phyloP scores from a whole-genome alignment of 768 basidiomycete genomes.

The Kwoniella bestiolae region DNA sequence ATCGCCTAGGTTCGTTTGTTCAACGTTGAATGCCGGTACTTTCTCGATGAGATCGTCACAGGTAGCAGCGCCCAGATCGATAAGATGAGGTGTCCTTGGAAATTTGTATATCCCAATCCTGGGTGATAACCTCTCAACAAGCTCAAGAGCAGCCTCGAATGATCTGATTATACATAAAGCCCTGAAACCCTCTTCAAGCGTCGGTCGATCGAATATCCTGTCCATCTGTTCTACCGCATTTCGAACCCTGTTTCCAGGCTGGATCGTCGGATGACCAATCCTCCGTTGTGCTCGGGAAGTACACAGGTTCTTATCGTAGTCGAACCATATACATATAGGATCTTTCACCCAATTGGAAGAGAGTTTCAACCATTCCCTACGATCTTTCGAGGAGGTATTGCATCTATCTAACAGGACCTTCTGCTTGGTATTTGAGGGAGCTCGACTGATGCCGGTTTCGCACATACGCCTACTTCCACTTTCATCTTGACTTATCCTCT shows the following conservation, averaged over 20 bases:
- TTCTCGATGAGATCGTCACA: neutral
- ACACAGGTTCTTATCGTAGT: neutral
- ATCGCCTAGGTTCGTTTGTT: too few relatives aligned
- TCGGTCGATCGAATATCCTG: neutral
- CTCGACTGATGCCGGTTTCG: neutral
- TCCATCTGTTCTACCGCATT: conserved; percentile 3
- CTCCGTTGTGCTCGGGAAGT: conserved; percentile 1
- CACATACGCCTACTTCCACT: neutral
- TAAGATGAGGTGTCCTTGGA: conserved; percentile 3
- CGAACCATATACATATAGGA: neutral
- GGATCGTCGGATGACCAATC: neutral
- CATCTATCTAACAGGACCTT: neutral
- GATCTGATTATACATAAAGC: neutral
- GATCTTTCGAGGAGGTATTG: conserved; percentile 2
- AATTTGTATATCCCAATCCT: neutral
- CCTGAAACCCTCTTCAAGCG: neutral
- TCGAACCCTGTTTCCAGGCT: neutral
- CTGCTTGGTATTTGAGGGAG: neutral
- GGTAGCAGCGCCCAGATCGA: conserved; percentile 2
- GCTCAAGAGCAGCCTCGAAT: neutral
- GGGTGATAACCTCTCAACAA: neutral
- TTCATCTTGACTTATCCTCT: neutral
- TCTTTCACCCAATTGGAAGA: neutral
- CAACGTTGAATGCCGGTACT: neutral
- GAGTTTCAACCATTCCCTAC: neutral